Evolutionary conservation across 768 basidiomycete species (phyloP), one percentile per base, ranked within the genome.

Genomic region (Boletellus ananiceps): DNA sequence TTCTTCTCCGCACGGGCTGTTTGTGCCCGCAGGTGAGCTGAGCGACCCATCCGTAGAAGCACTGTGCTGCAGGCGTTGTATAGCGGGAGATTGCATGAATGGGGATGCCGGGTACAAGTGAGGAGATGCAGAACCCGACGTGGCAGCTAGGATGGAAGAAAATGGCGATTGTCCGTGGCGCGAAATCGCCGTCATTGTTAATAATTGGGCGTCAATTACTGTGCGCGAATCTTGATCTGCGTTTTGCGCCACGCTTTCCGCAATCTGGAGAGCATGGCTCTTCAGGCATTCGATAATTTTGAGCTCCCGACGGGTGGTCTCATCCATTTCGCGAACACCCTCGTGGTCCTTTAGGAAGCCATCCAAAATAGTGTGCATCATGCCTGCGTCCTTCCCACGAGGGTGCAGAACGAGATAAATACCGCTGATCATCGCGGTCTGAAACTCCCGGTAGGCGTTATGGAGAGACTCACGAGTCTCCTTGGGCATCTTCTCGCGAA

Each of bases 381-480:
- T 75, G 5, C 71, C 74, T 5, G 83, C 81, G 58, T 88, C 76
- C 54, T 76, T 72, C 4, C 88, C 89, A 33, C 73, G 81, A 2
- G 88, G 90, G 53, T 93, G 81, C 25, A 93, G 71, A 44, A 88
- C 82, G 44, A 92, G 79, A 62, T 90, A 90, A 44, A 93, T 90
- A 11, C 91, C 87, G 54, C 86, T 84, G 46, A 93, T 86, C 88
- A 93, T 89, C 9, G 88, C 86, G 8, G 87, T 84, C 64, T 91
- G 89, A 67, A 93, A 93, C 59, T 91, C 89, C 48, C 89, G 75
- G 61, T 91, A 92, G 7, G 86, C 86, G 54, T 87, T 89, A 58
- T 88, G 82, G 25, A 89, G 74, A 41, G 86, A 84, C 57, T 81
- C 80, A 19, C 78, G 79, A 13, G 78, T 79, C 60, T 86, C 85